Conservation (phyloP, 2,329 filamentous ascomycete genomes). For the Alternaria rosae region DNA sequence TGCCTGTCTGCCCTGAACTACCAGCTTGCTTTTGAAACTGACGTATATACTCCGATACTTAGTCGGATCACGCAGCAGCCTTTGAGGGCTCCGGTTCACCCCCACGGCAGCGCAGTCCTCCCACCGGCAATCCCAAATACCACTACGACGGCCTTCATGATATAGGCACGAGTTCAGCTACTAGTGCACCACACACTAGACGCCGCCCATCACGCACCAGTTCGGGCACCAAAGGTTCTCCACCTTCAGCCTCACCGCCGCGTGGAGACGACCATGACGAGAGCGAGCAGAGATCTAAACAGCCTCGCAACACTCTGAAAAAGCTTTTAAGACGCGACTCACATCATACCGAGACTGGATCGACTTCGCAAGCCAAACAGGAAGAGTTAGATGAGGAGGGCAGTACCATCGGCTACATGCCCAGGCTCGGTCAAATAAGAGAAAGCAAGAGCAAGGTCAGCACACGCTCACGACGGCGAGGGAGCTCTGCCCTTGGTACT, state of each 20-base stretch:
- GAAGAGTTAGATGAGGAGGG: slow-evolving; percentile 25
- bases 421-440: slow-evolving; percentile 52
- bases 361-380: slow-evolving; percentile 20
- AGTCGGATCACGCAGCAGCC: slow-evolving; percentile 41
- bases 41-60: slow-evolving; percentile 24
- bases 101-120: slow-evolving; percentile 28
- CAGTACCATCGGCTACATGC: slow-evolving; percentile 43
- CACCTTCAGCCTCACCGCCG: slow-evolving; percentile 23
- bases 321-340: slow-evolving; percentile 32
- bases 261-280: slow-evolving; percentile 34
- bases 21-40: slow-evolving; percentile 28
- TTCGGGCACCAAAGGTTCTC: slow-evolving; percentile 28
- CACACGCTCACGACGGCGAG: slow-evolving; percentile 27
- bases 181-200: slow-evolving; percentile 25
- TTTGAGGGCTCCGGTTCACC: slow-evolving; percentile 30
- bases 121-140: slow-evolving; percentile 21
- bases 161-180: slow-evolving; percentile 12
- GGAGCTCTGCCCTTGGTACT: slow-evolving; percentile 32
- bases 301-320: slow-evolving; percentile 26
- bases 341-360: slow-evolving; percentile 20
- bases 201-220: slow-evolving; percentile 36
- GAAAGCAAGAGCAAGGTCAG: slow-evolving; percentile 50
- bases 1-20: slow-evolving; percentile 14
- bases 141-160: slow-evolving; percentile 22
- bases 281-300: slow-evolving; percentile 30